Base-by-base conservation (phyloP, 306 rosid genomes). In the Ormosia emarginata region DNA sequence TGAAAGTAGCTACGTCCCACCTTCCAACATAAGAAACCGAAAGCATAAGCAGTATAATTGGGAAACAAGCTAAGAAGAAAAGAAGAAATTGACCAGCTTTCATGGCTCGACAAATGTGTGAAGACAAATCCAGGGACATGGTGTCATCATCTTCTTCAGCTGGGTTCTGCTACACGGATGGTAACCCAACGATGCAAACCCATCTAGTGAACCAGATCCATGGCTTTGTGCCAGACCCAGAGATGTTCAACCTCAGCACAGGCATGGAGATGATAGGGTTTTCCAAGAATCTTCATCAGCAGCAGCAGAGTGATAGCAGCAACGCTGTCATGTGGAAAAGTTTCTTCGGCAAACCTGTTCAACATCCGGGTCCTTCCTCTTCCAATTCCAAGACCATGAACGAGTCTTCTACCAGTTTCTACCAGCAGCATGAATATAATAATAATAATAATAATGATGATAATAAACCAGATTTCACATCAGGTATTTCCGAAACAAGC, bases 241-340 rank as follows among this genome's bases (percentile, higher is more conserved):
- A 91, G 79, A 92, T 94, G 81, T 91, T 90, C 89, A 92, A 88
- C 86, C 85, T 94, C 82, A 85, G 89, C 55, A 85, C 94, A 3
- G 90, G 92, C 55, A 91, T 93, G 90, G 97, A 90, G 65, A 90
- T 88, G 92, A 86, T 90, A 83, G 97, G 93, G 52, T 93, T 91
- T 69, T 80, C 94, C 8, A 90, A 85, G 87, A 85, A 82, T 66
- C 86, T 72, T 14, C 83, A 75, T n/a, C 82, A 75, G 6, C 85
- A 52, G 7, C 85, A 82, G 46, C 85, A 70, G 11, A 59, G 43
- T 33, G 84, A 80, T 30, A 47, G 37, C 36, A 47, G 43, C 70
- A 82, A 70, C 83, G 36, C 74, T 11, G 56, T 75, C 49, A 82
- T 84, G 63, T 89, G 90, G 90, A 83, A 62, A 75, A 82, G 67